phyloP scores from a whole-genome alignment of 1,284 basidiomycete genomes.

The Microstroma glucosiphilum region DNA sequence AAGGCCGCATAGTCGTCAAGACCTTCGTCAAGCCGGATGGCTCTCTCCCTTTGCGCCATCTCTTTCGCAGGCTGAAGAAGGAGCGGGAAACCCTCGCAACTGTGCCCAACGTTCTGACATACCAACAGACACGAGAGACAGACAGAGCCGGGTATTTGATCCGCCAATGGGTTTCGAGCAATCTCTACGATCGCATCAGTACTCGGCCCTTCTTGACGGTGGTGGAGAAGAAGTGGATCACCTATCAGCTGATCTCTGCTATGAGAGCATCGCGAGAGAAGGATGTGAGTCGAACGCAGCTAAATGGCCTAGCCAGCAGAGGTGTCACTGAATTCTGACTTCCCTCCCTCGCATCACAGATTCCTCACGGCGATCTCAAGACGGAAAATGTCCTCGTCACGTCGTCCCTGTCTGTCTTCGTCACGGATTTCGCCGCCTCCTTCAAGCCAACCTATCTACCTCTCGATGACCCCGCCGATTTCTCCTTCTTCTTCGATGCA shows the following conservation, averaged over 20 bases:
- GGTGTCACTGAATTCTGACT: neutral
- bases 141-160: slow-evolving; percentile 93
- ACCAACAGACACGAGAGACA: slow-evolving; percentile 85
- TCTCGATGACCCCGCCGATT: slow-evolving; percentile 92
- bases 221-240: slow-evolving; percentile 97
- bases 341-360: slow-evolving; percentile 53
- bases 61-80: slow-evolving; percentile 64
- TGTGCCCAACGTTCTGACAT: slow-evolving; percentile 81
- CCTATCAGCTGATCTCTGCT: slow-evolving; percentile 82
- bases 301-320: neutral
- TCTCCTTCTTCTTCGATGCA: slow-evolving; percentile 96
- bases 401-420: slow-evolving; percentile 88
- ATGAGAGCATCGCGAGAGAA: slow-evolving; percentile 74
- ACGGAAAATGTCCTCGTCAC: slow-evolving; percentile 96
- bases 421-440: slow-evolving; percentile 86
- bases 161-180: slow-evolving; percentile 89
- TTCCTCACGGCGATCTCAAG: slow-evolving; percentile 95
- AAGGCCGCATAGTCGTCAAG: slow-evolving; percentile 69
- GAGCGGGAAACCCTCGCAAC: slow-evolving; percentile 78
- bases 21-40: slow-evolving; percentile 77
- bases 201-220: slow-evolving; percentile 86
- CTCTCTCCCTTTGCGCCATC: slow-evolving; percentile 62
- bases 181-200: slow-evolving; percentile 93
- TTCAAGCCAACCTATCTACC: slow-evolving; percentile 95
- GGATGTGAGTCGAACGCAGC: slow-evolving; percentile 50